A percentile compares a stretch with the other conserved stretches of the same genome.
phyloP scores from a whole-genome alignment of 2,329 filamentous ascomycete species.

The Hypoxylon sp. region DNA sequence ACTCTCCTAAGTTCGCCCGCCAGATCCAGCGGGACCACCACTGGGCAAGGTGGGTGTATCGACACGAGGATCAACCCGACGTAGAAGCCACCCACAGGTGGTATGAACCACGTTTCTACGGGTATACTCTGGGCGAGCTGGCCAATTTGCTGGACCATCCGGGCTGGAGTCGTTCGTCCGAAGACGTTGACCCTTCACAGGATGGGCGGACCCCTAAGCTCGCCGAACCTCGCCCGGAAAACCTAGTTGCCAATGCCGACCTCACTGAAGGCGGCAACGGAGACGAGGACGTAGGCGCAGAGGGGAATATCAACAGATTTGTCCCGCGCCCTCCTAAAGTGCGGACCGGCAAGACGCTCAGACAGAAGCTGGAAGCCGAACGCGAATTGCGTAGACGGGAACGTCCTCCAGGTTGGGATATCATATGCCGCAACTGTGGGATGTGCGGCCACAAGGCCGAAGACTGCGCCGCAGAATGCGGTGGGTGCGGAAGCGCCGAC shows the following conservation, averaged over 20 bases:
- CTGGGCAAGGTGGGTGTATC: not conserved
- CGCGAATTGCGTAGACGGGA: too few relatives aligned
- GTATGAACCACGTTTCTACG: constrained; percentile 1
- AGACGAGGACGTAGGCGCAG: too few relatives aligned
- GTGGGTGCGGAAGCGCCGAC: too few relatives aligned
- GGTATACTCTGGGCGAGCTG: not conserved
- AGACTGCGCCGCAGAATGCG: too few relatives aligned
- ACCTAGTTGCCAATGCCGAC: too few relatives aligned
- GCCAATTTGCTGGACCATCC: not conserved
- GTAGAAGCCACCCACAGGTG: not conserved
- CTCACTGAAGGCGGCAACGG: too few relatives aligned
- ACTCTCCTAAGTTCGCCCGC: constrained; percentile 3
- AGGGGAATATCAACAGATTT: too few relatives aligned
- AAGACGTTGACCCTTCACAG: not conserved
- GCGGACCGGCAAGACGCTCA: too few relatives aligned
- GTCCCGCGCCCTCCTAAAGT: too few relatives aligned
- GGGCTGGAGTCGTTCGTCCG: not conserved
- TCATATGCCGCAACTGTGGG: not conserved
- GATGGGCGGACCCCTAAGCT: not conserved
- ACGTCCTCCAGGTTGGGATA: too few relatives aligned
- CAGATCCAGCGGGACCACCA: not conserved
- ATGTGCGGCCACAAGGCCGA: too few relatives aligned
- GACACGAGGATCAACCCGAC: not conserved
- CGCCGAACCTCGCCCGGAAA: not conserved
- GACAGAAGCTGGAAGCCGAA: too few relatives aligned